Base-by-base conservation (phyloP, 805 yeast genomes). In the Metschnikowia colocasiae region DNA sequence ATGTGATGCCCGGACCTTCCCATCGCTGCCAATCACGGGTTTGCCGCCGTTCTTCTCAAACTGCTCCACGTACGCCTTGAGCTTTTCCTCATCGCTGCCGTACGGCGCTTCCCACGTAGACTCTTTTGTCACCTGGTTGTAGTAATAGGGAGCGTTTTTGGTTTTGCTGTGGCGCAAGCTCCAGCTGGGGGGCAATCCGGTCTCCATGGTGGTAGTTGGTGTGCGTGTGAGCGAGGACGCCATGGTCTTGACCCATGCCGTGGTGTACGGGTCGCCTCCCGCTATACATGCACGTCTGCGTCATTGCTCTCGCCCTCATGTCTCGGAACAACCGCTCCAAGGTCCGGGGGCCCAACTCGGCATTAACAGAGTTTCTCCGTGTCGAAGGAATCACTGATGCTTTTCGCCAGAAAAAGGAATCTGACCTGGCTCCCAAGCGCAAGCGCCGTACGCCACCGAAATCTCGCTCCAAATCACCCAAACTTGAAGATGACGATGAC, bases 31-130 rank as follows among this genome's bases (percentile, higher is more conserved):
- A 2, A 69, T 60, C 29, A 65, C 62, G 8, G 59, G 59, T 53
- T 64, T 65, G 41, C 62, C 63, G 8, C 65, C 68, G 38, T 59
- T 57, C 16, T 57, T 58, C 43, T 64, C 66, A 55, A 59, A 70
- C 15, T 59, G 65, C 37, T 74, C 68, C 51, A 87, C 67, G 66
- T 87, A 87, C 13, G 67, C 68, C 33, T 78, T 72, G 49, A 92
- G 73, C 55, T 73, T 71, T 1, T 67, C 80, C 13, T 75, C 61
- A 56, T 94, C 86, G 1, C 95, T 81, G 3, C 92, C 96, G 42
- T 72, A 79, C 2, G 99, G 99, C 9, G 95, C 87, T 47, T 84
- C 91, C 99, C 99, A 94, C 32, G 82, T 74, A 0, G 96, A 86
- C 61, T 83, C 83, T 39, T 80, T 76, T 1, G 90, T 81, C 35